These are phyloP conservation scores for Dipteronia dyeriana DNA, from an alignment of 345 rosid species.

Conservation along the genomic window DNA sequence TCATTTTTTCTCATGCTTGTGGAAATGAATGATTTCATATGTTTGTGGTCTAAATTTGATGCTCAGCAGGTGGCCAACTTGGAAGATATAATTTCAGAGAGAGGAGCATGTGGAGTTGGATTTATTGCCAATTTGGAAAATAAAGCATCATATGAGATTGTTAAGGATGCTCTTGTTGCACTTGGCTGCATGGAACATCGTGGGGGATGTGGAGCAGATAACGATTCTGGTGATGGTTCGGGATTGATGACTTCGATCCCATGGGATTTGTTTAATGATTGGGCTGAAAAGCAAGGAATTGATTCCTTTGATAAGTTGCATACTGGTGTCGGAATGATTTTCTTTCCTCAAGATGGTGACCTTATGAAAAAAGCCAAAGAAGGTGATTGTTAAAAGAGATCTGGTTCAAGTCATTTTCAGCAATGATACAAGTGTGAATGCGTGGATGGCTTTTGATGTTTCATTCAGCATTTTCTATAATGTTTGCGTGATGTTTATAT, in stretches of 20 bases:
- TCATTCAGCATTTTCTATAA: not conserved
- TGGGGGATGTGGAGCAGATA: slow-evolving; percentile 99
- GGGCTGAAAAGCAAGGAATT: slow-evolving; percentile 81
- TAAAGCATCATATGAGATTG: slow-evolving; percentile 74
- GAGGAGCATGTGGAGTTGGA: slow-evolving; percentile 99
- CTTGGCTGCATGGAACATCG: slow-evolving; percentile 99
- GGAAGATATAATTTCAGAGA: slow-evolving; percentile 86
- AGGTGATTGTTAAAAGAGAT: slow-evolving; percentile 47
- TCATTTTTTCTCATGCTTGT: slow-evolving; percentile 15
- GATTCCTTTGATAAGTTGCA: slow-evolving; percentile 74
- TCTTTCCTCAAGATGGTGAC: slow-evolving; percentile 70
- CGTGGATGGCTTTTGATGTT: slow-evolving; percentile 17
- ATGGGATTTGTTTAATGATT: slow-evolving; percentile 78
- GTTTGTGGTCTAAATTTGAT: slow-evolving; percentile 4
- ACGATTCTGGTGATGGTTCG: slow-evolving; percentile 97
- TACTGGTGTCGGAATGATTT: slow-evolving; percentile 97
- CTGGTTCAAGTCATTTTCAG: slow-evolving; percentile 7
- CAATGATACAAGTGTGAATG: not conserved
- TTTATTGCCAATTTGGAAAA: slow-evolving; percentile 97
- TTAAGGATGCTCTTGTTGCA: slow-evolving; percentile 82
- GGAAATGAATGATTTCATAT: not conserved
- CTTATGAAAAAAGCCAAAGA: slow-evolving; percentile 69
- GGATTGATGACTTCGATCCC: slow-evolving; percentile 98
- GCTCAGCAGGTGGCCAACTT: slow-evolving; percentile 67
- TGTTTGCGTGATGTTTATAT: slow-evolving; percentile 4